Evolutionary conservation across 345 rosid species (phyloP), one percentile per base, ranked within the genome.

Genomic region (Hibiscus tridactylites): DNA sequence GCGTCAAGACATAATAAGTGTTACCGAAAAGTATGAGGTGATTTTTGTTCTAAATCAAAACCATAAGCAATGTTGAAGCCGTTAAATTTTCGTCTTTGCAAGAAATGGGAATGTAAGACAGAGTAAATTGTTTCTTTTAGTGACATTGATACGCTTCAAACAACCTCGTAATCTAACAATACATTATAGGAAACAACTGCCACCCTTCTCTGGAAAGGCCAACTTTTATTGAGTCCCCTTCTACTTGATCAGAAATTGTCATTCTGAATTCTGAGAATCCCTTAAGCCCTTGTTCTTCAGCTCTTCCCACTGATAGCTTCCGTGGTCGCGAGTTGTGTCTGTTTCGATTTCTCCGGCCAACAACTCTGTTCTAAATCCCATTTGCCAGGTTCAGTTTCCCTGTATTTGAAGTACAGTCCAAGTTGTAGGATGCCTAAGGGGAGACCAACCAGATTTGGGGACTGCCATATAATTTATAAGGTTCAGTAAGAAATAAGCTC

Each of bases 351-450:
- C 39, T 77, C 81, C 2, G 59, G 29, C 31, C 31, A 3, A 9
- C 58, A 77, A 19, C 79, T 83, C 54, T 84, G 80, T 70, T 85
- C 91, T 57, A 81, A 35, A 79, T 83, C 90, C 82, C 86, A 73
- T 66, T 81, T 85, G 68, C 52, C 57, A 42, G 86, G 78, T 71
- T 74, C 88, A 74, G n/a, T 57, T 57, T 24, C 11, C 61, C 31
- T 24, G 10, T 57, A 57, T 10, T 57, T 57, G 61, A 9, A 24
- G 61, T 57, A 57, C 15, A 57, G 33, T 7, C 61, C 61, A 21
- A 57, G 61, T 9, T 57, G 61, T 13, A 57, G 61, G 61, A 57
- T 10, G 61, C 61, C 61, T 24, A 57, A 57, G 15, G 61, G 61
- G 61, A 57, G 61, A 57, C 61, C 61, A 24, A 57, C 61, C 61